Base-by-base conservation (phyloP, 805 yeast species). In the Babjeviella inositovora region DNA sequence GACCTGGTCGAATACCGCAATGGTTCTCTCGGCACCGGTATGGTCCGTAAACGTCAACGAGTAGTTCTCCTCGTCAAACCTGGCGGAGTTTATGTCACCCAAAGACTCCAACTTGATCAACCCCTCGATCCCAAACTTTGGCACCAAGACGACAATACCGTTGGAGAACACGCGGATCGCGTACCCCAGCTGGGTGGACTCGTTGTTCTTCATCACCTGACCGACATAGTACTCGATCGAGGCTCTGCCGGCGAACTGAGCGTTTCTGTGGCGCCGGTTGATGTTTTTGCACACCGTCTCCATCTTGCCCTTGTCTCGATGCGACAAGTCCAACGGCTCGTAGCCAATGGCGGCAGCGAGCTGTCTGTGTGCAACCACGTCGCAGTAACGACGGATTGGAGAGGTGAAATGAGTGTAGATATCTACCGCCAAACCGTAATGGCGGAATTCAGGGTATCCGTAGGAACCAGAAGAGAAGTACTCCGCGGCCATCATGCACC, bases 401-500 rank as follows among this genome's bases (percentile, higher is more conserved):
- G 96, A 84, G 2, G 99, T 90, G 61, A 85, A 90, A 61, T 90
- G 99, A 2, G 99, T 90, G 49, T 90, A 90, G 21, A 90, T 90
- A 36, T 85, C 96, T 24, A 87, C 84, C 3, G 99, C 99, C 32
- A 90, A 62, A 46, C 99, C 99, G 47, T 90, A 90, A 59, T 90
- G 99, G 31, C 75, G 70, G 57, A 81, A 90, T 33, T 90, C 98
- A 8, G 92, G 71, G 41, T 82, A 81, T 7, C 93, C 79, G 39
- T 62, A 81, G 9, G 77, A 70, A 6, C 99, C 97, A 0, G 94
- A 69, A 7, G 92, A 72, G 53, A 90, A 90, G 43, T 90, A 90
- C 44, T 87, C 96, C 2, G 99, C 99, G 2, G 98, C 94, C 77
- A 84, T 81, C 98, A 90, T 90, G 51, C 97, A 87, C 39, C 99